Percentiles rank a stretch among this genome's conserved stretches.
phyloP scores from a whole-genome alignment of 129 eudicot genomes.

The Logfia minima region DNA sequence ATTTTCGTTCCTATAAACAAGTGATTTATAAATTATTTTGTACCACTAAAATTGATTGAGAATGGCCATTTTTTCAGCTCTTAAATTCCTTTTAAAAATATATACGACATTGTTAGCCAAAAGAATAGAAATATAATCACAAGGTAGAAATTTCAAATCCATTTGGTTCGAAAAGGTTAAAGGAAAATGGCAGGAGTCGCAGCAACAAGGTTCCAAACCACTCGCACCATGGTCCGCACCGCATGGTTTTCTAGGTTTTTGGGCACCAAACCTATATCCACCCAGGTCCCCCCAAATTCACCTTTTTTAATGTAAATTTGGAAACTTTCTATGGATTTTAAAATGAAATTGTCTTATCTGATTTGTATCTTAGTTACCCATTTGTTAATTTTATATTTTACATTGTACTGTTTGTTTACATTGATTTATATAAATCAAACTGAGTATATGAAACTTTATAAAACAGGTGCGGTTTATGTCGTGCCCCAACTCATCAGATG shows the following conservation, averaged over 20 bases:
- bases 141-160: neutral
- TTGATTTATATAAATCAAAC: no score
- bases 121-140: neutral
- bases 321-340: neutral
- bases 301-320: neutral
- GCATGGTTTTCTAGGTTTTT: conserved; percentile 29
- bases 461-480: conserved; percentile 32
- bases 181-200: conserved; percentile 45
- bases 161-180: neutral
- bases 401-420: no score
- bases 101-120: neutral
- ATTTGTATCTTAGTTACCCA: no score
- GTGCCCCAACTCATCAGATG: conserved; percentile 33
- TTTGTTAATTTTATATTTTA: no score
- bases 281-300: conserved; percentile 29
- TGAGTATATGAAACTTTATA: no score
- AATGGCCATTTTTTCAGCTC: conserved; percentile 15
- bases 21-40: neutral
- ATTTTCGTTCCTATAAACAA: conserved; percentile 18
- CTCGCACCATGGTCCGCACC: conserved; percentile 24
- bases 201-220: conserved; percentile 34
- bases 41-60: conserved; percentile 19
- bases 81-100: neutral
- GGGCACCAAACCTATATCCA: conserved; percentile 22
- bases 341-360: no score